Conservation (phyloP, 805 yeast genomes). For the Maudiozyma barnettii region DNA sequence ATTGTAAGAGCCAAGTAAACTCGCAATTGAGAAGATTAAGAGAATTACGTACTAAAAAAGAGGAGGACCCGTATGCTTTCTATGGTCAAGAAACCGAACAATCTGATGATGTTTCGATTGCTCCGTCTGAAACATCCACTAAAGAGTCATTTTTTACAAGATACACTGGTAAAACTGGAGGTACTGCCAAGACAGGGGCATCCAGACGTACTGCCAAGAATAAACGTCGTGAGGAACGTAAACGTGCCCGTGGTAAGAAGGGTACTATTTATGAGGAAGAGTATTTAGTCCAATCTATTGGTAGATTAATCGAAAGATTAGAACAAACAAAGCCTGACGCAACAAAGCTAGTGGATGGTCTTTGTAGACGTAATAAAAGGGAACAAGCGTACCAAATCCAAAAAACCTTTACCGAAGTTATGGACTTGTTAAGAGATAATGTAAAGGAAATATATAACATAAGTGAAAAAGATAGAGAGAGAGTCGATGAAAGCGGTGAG, state of each 20-base stretch:
- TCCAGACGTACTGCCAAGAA: conserved; percentile 88
- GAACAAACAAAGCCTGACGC: conserved; percentile 70
- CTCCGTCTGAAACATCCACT: conserved; percentile 88
- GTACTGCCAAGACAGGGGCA: conserved; percentile 95
- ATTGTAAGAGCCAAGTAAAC: conserved; percentile 73
- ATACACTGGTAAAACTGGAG: conserved; percentile 91
- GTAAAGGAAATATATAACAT: conserved; percentile 69
- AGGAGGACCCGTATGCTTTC: conserved; percentile 75
- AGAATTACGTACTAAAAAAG: conserved; percentile 76
- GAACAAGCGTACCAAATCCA: conserved; percentile 81
- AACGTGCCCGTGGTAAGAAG: conserved; percentile 92
- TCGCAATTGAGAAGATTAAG: conserved; percentile 80
- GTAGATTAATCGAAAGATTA: conserved; percentile 77
- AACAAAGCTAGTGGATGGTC: conserved; percentile 57
- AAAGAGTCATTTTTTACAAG: conserved; percentile 89
- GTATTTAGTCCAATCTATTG: conserved; percentile 77
- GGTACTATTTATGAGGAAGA: conserved; percentile 97
- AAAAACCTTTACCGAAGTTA: conserved; percentile 49
- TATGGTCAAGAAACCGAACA: conserved; percentile 68
- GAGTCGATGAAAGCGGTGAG: conserved; percentile 82
- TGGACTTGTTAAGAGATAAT: conserved; percentile 46
- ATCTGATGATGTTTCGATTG: conserved; percentile 90
- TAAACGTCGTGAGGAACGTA: conserved; percentile 89
- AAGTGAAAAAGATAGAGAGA: conserved; percentile 78
- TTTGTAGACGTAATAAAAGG: conserved; percentile 59